Percentiles rank a stretch among this genome's conserved stretches.
Evolutionary conservation across 805 yeast species (phyloP).

Genomic region (Candida oleophila): DNA sequence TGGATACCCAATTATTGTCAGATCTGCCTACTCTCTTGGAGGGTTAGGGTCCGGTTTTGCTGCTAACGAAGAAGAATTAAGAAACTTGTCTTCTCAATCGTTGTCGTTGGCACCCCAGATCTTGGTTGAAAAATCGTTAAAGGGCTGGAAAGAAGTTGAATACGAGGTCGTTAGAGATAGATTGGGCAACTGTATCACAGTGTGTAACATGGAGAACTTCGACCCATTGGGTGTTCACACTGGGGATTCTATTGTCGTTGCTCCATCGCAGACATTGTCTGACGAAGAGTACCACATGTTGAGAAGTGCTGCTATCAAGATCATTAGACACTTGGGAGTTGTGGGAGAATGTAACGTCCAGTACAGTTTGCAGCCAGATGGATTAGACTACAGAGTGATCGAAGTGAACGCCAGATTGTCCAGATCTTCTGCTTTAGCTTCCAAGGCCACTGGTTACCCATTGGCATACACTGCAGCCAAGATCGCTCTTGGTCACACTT

Average conservation of each 20-base stretch:
- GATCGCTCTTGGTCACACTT: slow-evolving; percentile 90
- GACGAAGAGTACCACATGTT: slow-evolving; percentile 98
- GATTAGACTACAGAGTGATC: slow-evolving; percentile 91
- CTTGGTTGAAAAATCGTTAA: slow-evolving; percentile 91
- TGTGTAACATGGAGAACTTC: slow-evolving; percentile 98
- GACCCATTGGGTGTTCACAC: slow-evolving; percentile 98
- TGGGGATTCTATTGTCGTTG: slow-evolving; percentile 98
- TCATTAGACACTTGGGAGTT: slow-evolving; percentile 96
- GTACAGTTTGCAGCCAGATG: slow-evolving; percentile 94
- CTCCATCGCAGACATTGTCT: slow-evolving; percentile 95
- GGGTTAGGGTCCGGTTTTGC: slow-evolving; percentile 99
- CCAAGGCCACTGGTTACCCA: slow-evolving; percentile 98
- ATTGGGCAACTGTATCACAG: slow-evolving; percentile 96
- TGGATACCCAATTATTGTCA: slow-evolving; percentile 94
- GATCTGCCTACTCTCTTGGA: slow-evolving; percentile 96
- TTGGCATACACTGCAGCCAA: slow-evolving; percentile 98
- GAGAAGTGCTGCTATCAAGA: slow-evolving; percentile 95
- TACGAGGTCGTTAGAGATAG: slow-evolving; percentile 98
- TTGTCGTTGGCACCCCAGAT: slow-evolving; percentile 91
- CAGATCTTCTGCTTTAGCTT: slow-evolving; percentile 95
- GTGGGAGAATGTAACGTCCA: slow-evolving; percentile 99
- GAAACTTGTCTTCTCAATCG: slow-evolving; percentile 85
- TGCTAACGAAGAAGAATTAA: slow-evolving; percentile 73
- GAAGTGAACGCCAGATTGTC: slow-evolving; percentile 97
- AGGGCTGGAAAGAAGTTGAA: slow-evolving; percentile 99